phyloP scores from a whole-genome alignment of 139 green algal genomes.

The Micractinium sp. region DNA sequence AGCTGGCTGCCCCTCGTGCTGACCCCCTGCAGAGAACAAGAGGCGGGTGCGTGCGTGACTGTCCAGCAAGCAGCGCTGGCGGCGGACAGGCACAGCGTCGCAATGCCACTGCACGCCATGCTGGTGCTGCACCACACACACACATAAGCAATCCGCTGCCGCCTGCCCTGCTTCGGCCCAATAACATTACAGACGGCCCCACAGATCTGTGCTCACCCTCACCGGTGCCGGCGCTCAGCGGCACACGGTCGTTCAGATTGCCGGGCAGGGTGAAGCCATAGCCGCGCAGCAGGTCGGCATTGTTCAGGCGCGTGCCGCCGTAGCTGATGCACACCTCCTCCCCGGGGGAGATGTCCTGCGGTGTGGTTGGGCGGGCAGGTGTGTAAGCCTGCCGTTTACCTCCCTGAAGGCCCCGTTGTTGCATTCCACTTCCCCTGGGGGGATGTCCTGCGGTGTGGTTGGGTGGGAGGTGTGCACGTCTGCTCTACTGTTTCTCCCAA shows the following conservation, averaged over 20 bases:
- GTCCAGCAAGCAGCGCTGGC: no score
- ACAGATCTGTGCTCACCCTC: no score
- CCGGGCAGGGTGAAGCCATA: background rate
- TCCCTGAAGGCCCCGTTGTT: no score
- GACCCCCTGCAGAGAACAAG: background rate
- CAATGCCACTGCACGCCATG: no score
- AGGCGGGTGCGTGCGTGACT: background rate
- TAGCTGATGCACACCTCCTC: constrained; percentile 1
- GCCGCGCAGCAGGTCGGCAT: background rate
- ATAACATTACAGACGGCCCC: no score
- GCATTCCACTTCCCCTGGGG: no score
- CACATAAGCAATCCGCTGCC: background rate
- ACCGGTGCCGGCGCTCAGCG: background rate
- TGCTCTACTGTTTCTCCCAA: no score
- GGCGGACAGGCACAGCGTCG: no score
- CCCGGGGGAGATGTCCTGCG: background rate
- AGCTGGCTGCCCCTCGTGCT: background rate
- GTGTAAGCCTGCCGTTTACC: no score
- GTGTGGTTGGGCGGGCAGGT: background rate
- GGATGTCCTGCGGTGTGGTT: background rate
- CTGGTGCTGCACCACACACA: background rate
- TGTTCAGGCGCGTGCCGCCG: background rate
- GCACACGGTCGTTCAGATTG: background rate
- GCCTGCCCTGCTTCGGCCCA: background rate
- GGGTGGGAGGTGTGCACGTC: background rate